phyloP scores from a whole-genome alignment of 108 stramenopile species.

The Stephanodiscus minutulus region DNA sequence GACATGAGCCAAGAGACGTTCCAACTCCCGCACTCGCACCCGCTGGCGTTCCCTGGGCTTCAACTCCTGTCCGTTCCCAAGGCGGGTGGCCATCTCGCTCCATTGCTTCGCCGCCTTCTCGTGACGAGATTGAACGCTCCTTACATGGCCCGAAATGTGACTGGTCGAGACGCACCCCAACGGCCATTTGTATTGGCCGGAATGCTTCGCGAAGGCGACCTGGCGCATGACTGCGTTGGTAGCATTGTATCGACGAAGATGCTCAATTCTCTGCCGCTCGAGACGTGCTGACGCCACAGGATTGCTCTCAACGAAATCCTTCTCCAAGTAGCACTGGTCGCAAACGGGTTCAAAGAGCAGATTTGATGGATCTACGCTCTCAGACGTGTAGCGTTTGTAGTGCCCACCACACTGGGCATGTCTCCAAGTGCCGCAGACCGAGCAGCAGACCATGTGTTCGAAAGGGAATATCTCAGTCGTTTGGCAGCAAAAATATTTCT shows the following conservation, averaged over 20 bases:
- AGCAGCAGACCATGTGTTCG: constrained; percentile 84
- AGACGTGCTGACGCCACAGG: constrained; percentile 54
- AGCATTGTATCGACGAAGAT: constrained; percentile 71
- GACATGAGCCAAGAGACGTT: constrained; percentile 65
- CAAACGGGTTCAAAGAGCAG: constrained; percentile 64
- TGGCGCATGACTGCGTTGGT: constrained; percentile 80
- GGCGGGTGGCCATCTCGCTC: constrained; percentile 62
- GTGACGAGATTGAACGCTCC: constrained; percentile 79
- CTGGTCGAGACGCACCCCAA: constrained; percentile 70
- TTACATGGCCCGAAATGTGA: constrained; percentile 72
- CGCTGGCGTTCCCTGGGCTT: constrained; percentile 66
- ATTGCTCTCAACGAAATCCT: constrained; percentile 45
- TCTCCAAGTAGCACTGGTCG: constrained; percentile 75
- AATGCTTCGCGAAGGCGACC: constrained; percentile 76
- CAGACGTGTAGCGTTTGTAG: constrained; percentile 65
- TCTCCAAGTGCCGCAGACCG: constrained; percentile 84
- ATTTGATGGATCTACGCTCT: constrained; percentile 51
- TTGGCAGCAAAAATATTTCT: constrained; percentile 74
- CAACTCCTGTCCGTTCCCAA: constrained; percentile 42
- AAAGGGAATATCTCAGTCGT: constrained; percentile 74
- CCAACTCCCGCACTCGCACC: constrained; percentile 71
- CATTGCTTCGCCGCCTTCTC: constrained; percentile 89
- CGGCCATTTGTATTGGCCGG: constrained; percentile 84
- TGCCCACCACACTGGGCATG: constrained; percentile 88
- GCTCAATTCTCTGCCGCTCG: constrained; percentile 70